phyloP scores from a whole-genome alignment of 2,329 filamentous ascomycete genomes.

The Sclerotinia sclerotiorum region DNA sequence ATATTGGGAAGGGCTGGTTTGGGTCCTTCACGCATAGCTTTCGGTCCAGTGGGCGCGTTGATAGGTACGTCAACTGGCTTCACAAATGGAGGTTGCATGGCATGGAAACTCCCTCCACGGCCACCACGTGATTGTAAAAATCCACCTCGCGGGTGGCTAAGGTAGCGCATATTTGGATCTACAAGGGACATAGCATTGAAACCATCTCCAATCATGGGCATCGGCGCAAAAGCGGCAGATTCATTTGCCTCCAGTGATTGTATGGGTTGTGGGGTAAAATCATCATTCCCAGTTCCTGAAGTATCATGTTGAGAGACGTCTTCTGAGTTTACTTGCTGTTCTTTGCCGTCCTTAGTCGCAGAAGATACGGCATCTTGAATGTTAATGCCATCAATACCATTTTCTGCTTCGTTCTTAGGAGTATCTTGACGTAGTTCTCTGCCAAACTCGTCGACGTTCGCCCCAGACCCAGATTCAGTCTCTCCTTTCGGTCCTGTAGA shows the following conservation, averaged over 20 bases:
- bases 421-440: slow-evolving; percentile 40
- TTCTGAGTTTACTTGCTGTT: slow-evolving; percentile 28
- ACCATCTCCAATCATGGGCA: slow-evolving; percentile 54
- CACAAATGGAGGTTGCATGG: slow-evolving; percentile 37
- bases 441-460: slow-evolving; percentile 42
- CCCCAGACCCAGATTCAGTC: slow-evolving; percentile 24
- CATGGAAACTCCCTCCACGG: slow-evolving; percentile 44
- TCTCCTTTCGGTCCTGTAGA: slow-evolving; percentile 39
- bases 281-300: slow-evolving; percentile 24
- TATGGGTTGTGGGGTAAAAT: slow-evolving; percentile 36
- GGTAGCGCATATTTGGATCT: slow-evolving; percentile 18
- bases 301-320: slow-evolving; percentile 22
- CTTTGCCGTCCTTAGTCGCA: slow-evolving; percentile 23
- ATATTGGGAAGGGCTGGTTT: slow-evolving; percentile 74
- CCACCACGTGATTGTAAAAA: slow-evolving; percentile 38
- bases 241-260: slow-evolving; percentile 39
- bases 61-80: slow-evolving; percentile 50
- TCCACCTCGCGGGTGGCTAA: slow-evolving; percentile 40
- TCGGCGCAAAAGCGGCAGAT: slow-evolving; percentile 46
- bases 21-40: slow-evolving; percentile 86
- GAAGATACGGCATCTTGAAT: slow-evolving; percentile 20
- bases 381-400: slow-evolving; percentile 7
- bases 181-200: slow-evolving; percentile 30
- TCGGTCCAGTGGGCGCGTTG: slow-evolving; percentile 86
- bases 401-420: slow-evolving; percentile 21